A percentile compares a stretch with the other conserved stretches of the same genome.
phyloP scores from a whole-genome alignment of 768 basidiomycete species.

The Lentinus tigrinus region DNA sequence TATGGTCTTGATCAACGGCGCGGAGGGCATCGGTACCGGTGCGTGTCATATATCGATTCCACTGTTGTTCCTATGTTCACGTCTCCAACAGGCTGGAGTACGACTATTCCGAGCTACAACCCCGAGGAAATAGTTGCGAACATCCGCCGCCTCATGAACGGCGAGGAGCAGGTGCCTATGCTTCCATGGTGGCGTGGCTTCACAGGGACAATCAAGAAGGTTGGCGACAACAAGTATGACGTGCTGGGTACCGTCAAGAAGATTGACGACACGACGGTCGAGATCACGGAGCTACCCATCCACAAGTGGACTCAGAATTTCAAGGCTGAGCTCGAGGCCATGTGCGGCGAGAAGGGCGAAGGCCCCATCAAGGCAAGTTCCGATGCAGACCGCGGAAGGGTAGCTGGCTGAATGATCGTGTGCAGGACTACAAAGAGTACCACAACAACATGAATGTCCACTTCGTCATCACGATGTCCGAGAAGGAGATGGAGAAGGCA shows the following conservation, averaged over 20 bases:
- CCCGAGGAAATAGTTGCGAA: slow-evolving; percentile 89
- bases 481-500: slow-evolving; percentile 81
- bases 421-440: slow-evolving; percentile 94
- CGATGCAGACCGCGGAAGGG: neutral
- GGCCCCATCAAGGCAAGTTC: slow-evolving; percentile 71
- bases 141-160: slow-evolving; percentile 80
- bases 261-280: slow-evolving; percentile 83
- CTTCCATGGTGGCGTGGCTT: slow-evolving; percentile 98
- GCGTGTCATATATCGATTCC: slow-evolving; percentile 24
- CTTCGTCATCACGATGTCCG: slow-evolving; percentile 79
- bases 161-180: slow-evolving; percentile 83
- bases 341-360: slow-evolving; percentile 85
- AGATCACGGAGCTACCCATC: slow-evolving; percentile 94
- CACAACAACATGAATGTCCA: slow-evolving; percentile 92
- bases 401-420: neutral
- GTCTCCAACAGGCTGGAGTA: slow-evolving; percentile 82
- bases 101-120: slow-evolving; percentile 88
- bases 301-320: slow-evolving; percentile 93
- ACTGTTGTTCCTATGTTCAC: neutral
- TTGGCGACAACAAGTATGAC: slow-evolving; percentile 83
- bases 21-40: slow-evolving; percentile 98
- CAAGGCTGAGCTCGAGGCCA: slow-evolving; percentile 87
- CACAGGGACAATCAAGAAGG: slow-evolving; percentile 80
- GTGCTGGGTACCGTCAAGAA: slow-evolving; percentile 73
- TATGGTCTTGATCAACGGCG: slow-evolving; percentile 87